Evolutionary conservation across 2,329 filamentous ascomycete genomes (phyloP).

Genomic region (Colletotrichum sp.): DNA sequence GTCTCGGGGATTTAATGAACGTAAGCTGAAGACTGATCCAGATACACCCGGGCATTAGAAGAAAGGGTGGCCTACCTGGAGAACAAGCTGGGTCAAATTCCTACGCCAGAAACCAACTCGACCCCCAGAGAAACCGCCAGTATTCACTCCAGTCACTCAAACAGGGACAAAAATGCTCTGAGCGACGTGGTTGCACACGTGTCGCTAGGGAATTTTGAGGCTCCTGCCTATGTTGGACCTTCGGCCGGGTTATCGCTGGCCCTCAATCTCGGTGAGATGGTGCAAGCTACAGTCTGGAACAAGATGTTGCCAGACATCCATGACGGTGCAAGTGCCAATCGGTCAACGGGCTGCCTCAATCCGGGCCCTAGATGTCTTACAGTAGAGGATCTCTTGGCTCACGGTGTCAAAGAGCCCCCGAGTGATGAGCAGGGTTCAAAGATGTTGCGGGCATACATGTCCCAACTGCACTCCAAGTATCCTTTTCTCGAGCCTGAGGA

Average conservation of each 20-base stretch:
- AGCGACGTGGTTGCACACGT: conserved; percentile 54
- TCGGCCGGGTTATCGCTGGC: conserved; percentile 55
- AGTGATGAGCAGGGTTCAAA: conserved; percentile 47
- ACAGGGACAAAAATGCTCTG: conserved; percentile 28
- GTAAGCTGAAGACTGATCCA: conserved; percentile 19
- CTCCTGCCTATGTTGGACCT: conserved; percentile 46
- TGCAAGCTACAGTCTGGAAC: conserved; percentile 59
- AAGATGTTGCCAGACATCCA: conserved; percentile 42
- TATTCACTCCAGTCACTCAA: not conserved
- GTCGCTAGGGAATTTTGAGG: conserved; percentile 47
- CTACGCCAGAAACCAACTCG: not conserved
- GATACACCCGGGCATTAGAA: conserved; percentile 47
- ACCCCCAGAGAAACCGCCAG: not conserved
- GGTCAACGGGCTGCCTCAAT: not conserved
- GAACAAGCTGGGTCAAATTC: conserved; percentile 24
- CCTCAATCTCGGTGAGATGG: conserved; percentile 56
- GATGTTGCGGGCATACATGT: conserved; percentile 50
- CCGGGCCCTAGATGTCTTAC: conserved; percentile 27
- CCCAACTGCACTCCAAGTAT: conserved; percentile 51
- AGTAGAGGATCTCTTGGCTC: conserved; percentile 45
- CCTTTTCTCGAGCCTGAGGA: conserved; percentile 53
- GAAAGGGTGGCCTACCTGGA: conserved; percentile 47
- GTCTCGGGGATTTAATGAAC: not conserved
- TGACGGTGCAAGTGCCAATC: conserved; percentile 9
- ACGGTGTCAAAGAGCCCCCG: conserved; percentile 47